Evolutionary conservation across 2,329 filamentous ascomycete genomes (phyloP), one percentile per base, ranked within the genome.

Genomic region (Blumeriella jaapii): DNA sequence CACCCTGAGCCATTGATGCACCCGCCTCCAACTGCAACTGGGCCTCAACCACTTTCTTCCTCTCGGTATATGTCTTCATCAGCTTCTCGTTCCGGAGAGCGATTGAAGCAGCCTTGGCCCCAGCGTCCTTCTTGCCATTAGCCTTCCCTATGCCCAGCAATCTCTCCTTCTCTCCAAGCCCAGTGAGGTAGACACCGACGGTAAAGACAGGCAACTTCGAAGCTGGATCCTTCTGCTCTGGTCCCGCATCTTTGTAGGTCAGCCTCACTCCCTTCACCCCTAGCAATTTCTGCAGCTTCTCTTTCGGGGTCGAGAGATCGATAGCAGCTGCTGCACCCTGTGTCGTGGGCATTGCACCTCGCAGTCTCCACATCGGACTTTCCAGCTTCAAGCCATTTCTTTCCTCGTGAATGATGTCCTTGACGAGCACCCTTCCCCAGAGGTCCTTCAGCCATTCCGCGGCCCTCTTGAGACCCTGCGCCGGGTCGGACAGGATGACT

Each of bases 361-460:
- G 31, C 2, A 53, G 34, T n/a, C 39, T 49, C 52, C 52, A 56
- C 22, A 56, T 26, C 1, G 48, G 49, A 31, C 47, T 55, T 13
- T 45, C 42, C 6, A 45, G 12, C 27, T 43, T 46, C 6, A 40
- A 16, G 1, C 35, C 46, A 5, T 29, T 40, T 17, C 29, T 42
- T 31, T 63, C 63, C 33, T 55, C 48, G 23, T 58, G 47, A 12
- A 51, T 52, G 26, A 79, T 71, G 17, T 78, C 65, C 15, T 69
- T 59, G 17, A 62, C 54, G 23, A 93, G 59, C 4, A 71, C 74
- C 29, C 66, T 71, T 3, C 70, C 69, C 85, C 86, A 95, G 1
- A 95, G 62, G 6, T 67, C 61, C 32, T 73, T 78, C 29, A 95
- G 61, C 85, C 86, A 96, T 10, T 66, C 55, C 33, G 78, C 68